Percentiles rank a stretch among this genome's conserved stretches.
Conservation (phyloP, 148 eudicot species). For the Rhododendron simsii region DNA sequence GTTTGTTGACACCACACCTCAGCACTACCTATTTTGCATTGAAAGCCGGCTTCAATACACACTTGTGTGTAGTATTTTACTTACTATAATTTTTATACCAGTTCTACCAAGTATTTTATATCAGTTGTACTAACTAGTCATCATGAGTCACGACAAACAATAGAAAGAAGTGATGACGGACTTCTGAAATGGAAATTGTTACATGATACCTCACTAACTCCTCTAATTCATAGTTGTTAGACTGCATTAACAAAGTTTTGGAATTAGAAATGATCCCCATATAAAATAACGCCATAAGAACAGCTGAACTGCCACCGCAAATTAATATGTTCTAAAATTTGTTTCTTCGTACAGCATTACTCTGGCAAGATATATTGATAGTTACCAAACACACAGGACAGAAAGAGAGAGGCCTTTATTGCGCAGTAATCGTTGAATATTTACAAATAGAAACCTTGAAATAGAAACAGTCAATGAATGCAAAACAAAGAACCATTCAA, state of each 20-base stretch:
- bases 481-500: background rate
- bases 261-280: background rate
- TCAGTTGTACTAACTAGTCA: background rate
- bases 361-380: background rate
- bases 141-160: background rate
- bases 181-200: background rate
- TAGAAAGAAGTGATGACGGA: background rate
- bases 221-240: background rate
- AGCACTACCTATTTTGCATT: background rate
- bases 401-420: background rate
- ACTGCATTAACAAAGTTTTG: background rate
- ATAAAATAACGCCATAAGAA: background rate
- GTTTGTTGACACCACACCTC: background rate
- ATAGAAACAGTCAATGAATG: background rate
- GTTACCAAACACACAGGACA: background rate
- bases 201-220: background rate
- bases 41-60: background rate
- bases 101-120: background rate
- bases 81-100: background rate
- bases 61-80: background rate
- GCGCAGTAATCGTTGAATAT: background rate
- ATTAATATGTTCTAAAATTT: background rate
- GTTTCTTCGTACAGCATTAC: background rate
- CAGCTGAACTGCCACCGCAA: background rate
- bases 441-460: background rate